Base-by-base conservation (phyloP, 208 protist species). In the Naegleria gruberi region DNA sequence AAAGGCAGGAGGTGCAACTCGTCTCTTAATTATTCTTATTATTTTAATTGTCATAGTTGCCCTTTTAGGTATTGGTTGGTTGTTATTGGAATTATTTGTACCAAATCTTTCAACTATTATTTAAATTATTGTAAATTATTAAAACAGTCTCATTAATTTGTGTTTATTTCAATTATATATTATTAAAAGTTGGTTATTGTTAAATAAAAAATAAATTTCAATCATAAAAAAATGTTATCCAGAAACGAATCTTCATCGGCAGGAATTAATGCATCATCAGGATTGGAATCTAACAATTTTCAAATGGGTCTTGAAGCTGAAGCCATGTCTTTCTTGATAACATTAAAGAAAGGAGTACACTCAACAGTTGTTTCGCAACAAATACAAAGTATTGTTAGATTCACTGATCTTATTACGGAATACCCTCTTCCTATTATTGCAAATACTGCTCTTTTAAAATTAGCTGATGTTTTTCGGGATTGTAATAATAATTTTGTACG, bases 401-500 rank as follows among this genome's bases (percentile, higher is more conserved):
- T 88, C n/a, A 65, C n/a, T 65, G 84, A 88, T 41, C 12, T 88
- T 2, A 88, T 88, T 26, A 40, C 30, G 6, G 37, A 88, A 41
- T 88, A 41, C 42, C 84, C 84, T 46, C n/a, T 88, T 40, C 45
- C 84, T 5, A 65, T 65, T 0, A 65, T 88, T 65, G 84, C 45
- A 6, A 65, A 55, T 65, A 88, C 30, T 65, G 26, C 84, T 42
- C 26, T 65, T 6, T 42, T 88, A 40, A 51, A 65, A 65, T 65
- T 88, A 26, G 84, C 84, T n/a, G 84, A 88, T 41, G 23, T 88
- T 17, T 88, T 88, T 65, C 15, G 12, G 15, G 15, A 42, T 7
- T 46, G 84, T 88, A 42, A 88, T 26, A 88, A 88, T 43, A 88
- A 88, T 88, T 88, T 88, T 41, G 45, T 88, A 8, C 8, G 84